These are phyloP conservation scores for Sugiyamaella boreocaroliniensis DNA, from an alignment of 805 yeast species.

Conservation along the genomic window DNA sequence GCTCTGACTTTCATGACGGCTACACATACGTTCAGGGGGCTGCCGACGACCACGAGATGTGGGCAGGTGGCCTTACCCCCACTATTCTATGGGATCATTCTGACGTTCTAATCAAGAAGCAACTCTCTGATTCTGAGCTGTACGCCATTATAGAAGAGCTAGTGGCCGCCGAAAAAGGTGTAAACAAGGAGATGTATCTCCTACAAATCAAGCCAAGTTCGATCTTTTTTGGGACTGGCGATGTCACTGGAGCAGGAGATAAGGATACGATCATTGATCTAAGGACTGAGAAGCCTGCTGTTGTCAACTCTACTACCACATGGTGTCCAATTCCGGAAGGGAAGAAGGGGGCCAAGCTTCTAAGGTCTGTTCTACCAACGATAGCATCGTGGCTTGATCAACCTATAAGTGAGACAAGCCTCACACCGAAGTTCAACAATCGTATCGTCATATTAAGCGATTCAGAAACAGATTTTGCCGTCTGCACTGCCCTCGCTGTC, in stretches of 20 bases:
- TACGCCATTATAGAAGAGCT: slow-evolving; percentile 9
- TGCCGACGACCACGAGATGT: slow-evolving; percentile 87
- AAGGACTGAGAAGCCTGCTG: neutral
- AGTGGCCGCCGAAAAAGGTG: neutral
- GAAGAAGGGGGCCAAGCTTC: slow-evolving; percentile 61
- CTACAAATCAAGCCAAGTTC: slow-evolving; percentile 1
- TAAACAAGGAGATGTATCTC: neutral
- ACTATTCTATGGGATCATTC: slow-evolving; percentile 47
- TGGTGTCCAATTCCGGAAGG: slow-evolving; percentile 25
- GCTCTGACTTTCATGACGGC: slow-evolving; percentile 40
- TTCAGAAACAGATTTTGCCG: slow-evolving; percentile 58
- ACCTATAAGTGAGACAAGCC: neutral
- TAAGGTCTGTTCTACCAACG: slow-evolving; percentile 43
- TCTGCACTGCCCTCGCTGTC: slow-evolving; percentile 50
- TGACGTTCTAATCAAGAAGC: slow-evolving; percentile 14
- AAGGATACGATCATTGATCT: neutral
- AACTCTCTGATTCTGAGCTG: slow-evolving; percentile 12
- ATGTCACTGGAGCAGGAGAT: neutral
- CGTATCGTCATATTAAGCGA: slow-evolving; percentile 49
- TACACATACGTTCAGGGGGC: slow-evolving; percentile 82
- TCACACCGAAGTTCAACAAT: neutral
- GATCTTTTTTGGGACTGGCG: slow-evolving; percentile 5
- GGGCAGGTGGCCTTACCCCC: slow-evolving; percentile 59
- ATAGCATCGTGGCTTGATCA: slow-evolving; percentile 32
- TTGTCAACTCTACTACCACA: neutral